Evolutionary conservation across 2,329 filamentous ascomycete species (phyloP), one percentile per base, ranked within the genome.

Genomic region (Sordariomycetes sp.): DNA sequence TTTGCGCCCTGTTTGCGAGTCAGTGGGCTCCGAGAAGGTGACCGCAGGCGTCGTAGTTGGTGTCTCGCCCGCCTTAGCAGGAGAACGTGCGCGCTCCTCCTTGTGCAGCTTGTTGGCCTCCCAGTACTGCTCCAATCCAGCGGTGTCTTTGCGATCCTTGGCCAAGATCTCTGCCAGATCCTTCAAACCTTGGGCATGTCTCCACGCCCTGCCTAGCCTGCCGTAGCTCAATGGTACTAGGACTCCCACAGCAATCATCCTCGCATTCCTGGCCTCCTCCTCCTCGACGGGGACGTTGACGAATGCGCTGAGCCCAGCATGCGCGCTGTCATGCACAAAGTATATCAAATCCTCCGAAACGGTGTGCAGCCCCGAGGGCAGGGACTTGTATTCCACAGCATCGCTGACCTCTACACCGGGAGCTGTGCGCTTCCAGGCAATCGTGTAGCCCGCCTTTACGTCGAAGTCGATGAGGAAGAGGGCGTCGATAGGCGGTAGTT

Each of bases 381-480:
- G 71, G 41, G 86, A 93, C 61, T 95, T 96, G 72, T 87, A 98
- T 61, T 98, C 92, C 49, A 95, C 86, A 17, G 83, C 78, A 36
- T 86, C 86, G 46, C 94, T 85, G 32, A 96, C 72, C 58, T 74
- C 69, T 61, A 90, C 70, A 32, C 75, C 79, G 11, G 77, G 68
- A 2, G 76, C 61, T 10, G 81, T 75, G 44, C 75, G 78, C 57
- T 93, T 86, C 92, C 92, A 96, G 23, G 78, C 76, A 51, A 96
- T 82, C 30, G 86, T 94, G 59, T 81, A 94, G 65, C 87, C 87
- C 49, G 86, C 82, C 58, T 88, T 92, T 62, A 90, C 82, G 59
- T 94, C 87, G 63, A 94, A 94, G 52, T 84, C 78, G 59, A 94
- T 90, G 42, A 94, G 70, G 58, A 94, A 94, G 23, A 93, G 70